A percentile compares a stretch with the other conserved stretches of the same genome.
Evolutionary conservation across 1,284 basidiomycete genomes (phyloP).

Genomic region (Pascua guehoae): DNA sequence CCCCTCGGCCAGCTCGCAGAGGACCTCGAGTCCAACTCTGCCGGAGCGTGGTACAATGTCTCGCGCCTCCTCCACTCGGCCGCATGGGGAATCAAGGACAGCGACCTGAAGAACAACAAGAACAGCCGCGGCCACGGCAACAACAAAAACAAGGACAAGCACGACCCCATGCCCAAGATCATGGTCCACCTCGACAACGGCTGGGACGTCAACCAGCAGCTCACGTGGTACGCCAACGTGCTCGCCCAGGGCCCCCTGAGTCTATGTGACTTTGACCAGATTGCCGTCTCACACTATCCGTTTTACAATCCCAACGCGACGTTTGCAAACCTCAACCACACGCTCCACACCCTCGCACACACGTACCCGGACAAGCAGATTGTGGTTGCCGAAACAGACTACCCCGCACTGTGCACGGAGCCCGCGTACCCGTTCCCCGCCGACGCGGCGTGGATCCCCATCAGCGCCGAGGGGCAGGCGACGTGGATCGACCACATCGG

Average conservation of each 20-base stretch:
- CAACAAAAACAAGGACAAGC: no score
- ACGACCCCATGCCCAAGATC: no score
- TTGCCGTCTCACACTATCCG: not conserved
- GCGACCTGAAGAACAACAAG: not conserved
- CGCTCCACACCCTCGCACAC: no score
- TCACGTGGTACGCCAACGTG: not conserved
- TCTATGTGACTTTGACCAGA: not conserved
- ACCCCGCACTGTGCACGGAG: no score
- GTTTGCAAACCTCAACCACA: no score
- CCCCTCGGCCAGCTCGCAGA: not conserved
- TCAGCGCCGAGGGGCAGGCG: no score
- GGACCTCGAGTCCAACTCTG: not conserved
- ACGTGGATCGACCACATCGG: no score
- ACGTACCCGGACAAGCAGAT: no score
- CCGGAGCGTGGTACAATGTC: not conserved
- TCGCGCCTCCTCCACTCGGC: not conserved
- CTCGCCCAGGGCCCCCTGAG: not conserved
- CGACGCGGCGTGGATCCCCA: no score
- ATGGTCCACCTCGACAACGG: not conserved
- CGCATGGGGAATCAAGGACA: not conserved
- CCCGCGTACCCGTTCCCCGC: no score
- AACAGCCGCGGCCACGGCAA: no score
- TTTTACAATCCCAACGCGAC: not conserved
- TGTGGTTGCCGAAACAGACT: no score
- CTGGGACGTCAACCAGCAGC: not conserved